Evolutionary conservation across 768 basidiomycete species (phyloP), one percentile per base, ranked within the genome.

Genomic region (Dioszegia aurantiaca): DNA sequence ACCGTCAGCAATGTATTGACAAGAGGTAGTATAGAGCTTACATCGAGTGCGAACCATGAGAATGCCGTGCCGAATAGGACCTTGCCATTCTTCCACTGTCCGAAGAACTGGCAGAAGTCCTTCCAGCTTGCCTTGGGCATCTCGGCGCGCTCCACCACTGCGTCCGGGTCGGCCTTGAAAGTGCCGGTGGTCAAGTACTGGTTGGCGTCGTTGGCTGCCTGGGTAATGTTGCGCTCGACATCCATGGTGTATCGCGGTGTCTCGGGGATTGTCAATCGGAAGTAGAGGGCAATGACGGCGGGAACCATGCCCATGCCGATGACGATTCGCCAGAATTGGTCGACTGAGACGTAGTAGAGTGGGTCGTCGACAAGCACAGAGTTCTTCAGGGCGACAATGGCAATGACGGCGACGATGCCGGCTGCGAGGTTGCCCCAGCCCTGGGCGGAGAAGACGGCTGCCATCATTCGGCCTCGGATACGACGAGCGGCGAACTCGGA

Each of bases 241-340:
- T 93, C 90, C 87, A 92, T 91, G 59, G 90, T 94, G 75, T 74
- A 85, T 63, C 90, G 88, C 26, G 90, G 90, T 0, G 90, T 92
- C 75, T 92, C 90, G 2, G 90, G 89, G 69, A 93, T 91, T 24
- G 90, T 91, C 31, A 92, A 82, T 73, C 90, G 88, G 86, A 89
- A 92, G 80, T 90, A 92, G 49, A 92, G 84, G 19, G 89, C 90
- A 56, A 90, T 71, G 40, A 80, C 81, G 55, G 84, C 90, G 31
- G 90, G 91, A 48, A 94, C 80, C 56, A 86, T 87, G 43, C 90
- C 90, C 36, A 92, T 80, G 69, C 90, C 90, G 74, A 94, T 90
- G 69, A 93, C 82, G 48, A 92, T 78, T 67, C 90, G 86, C 90
- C 90, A 92, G 72, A 84, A 82, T 70, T 80, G 82, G 77, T 94